phyloP scores from a whole-genome alignment of 371 early-diverging fungal genomes.

The Blakeslea trispora region DNA sequence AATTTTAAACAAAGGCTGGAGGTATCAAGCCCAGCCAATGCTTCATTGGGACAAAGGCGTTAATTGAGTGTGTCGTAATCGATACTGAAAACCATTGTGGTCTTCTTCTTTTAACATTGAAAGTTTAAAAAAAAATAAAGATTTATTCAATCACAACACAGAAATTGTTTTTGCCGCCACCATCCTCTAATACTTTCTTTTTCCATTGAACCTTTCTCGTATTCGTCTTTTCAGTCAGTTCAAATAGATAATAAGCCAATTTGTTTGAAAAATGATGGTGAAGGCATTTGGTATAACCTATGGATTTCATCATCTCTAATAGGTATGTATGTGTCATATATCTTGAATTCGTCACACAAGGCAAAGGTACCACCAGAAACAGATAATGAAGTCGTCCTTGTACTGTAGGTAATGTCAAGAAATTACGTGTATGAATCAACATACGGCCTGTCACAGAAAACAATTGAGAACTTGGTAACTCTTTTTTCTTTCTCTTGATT shows the following conservation, averaged over 20 bases:
- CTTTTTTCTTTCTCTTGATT: not conserved
- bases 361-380: conserved; percentile 79
- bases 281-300: conserved; percentile 64
- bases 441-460: conserved; percentile 41
- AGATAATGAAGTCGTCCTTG: conserved; percentile 55
- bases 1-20: conserved; percentile 13
- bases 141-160: conserved; percentile 51
- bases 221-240: conserved; percentile 18
- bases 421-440: conserved; percentile 49
- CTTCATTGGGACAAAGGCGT: conserved; percentile 6
- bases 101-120: conserved; percentile 11
- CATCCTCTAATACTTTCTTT: conserved; percentile 57
- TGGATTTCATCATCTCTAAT: conserved; percentile 54
- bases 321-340: conserved; percentile 80
- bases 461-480: too few species aligned
- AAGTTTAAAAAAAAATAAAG: too few species aligned
- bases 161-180: conserved; percentile 68
- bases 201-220: conserved; percentile 28
- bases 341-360: conserved; percentile 84
- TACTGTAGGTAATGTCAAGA: conserved; percentile 23
- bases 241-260: conserved; percentile 77
- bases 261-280: conserved; percentile 70
- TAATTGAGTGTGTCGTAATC: conserved; percentile 8
- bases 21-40: conserved; percentile 10
- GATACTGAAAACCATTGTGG: conserved; percentile 17